Conservation (phyloP, 1,284 basidiomycete species). For the Cryptococcus sp. region DNA sequence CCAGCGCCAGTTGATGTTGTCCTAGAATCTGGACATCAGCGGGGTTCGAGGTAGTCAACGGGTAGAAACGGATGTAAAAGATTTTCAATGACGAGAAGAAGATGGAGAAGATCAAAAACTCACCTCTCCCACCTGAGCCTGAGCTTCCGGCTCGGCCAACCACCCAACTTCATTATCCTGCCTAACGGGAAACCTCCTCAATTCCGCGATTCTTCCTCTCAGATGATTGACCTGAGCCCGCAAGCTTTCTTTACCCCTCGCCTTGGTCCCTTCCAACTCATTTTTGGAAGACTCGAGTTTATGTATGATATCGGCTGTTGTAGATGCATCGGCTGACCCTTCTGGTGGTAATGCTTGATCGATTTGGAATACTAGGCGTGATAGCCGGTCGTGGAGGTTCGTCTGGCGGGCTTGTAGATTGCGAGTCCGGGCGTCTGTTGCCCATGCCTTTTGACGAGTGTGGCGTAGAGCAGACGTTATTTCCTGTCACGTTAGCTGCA, state of each 20-base stretch:
- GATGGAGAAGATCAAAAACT: slow-evolving; percentile 22
- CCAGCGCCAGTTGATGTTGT: slow-evolving; percentile 74
- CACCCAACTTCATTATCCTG: slow-evolving; percentile 56
- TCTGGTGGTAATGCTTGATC: slow-evolving; percentile 69
- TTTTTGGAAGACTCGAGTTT: slow-evolving; percentile 71
- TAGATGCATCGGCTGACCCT: neutral
- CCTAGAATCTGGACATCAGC: slow-evolving; percentile 58
- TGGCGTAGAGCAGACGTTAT: slow-evolving; percentile 62
- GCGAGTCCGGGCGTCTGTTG: slow-evolving; percentile 65
- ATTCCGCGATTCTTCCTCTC: slow-evolving; percentile 78
- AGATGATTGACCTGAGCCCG: slow-evolving; percentile 69
- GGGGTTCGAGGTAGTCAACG: neutral
- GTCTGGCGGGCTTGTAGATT: slow-evolving; percentile 64
- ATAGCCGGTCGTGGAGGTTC: slow-evolving; percentile 68
- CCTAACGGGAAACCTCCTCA: slow-evolving; percentile 45
- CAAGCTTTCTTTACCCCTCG: slow-evolving; percentile 45
- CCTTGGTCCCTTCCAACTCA: slow-evolving; percentile 57
- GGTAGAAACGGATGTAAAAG: too few species aligned
- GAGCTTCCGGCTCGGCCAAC: slow-evolving; percentile 77
- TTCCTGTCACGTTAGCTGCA: slow-evolving; percentile 51
- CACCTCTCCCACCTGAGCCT: slow-evolving; percentile 71
- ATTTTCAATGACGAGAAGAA: neutral
- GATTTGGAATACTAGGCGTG: slow-evolving; percentile 67
- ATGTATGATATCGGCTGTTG: slow-evolving; percentile 58
- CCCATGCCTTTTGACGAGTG: slow-evolving; percentile 62